A percentile compares a stretch with the other conserved stretches of the same genome.
These are phyloP conservation scores for Medicago lupulina DNA, from an alignment of 306 rosid genomes.

Conservation along the genomic window DNA sequence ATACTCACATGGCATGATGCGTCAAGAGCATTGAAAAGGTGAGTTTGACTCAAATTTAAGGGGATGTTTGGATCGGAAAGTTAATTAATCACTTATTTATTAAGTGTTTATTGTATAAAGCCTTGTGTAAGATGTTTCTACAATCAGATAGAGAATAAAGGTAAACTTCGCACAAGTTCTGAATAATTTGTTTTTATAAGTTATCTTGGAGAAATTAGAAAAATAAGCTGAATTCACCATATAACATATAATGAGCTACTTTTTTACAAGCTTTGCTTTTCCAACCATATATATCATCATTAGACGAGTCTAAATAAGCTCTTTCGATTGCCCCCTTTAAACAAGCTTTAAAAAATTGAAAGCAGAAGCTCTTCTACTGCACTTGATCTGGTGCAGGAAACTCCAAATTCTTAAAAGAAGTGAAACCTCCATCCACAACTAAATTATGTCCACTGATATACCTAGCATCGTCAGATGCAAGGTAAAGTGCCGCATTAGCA, in stretches of 20 bases:
- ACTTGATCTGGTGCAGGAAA: conserved; percentile 62
- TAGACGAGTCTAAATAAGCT: background rate
- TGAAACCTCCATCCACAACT: conserved; percentile 90
- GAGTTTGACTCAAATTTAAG: no score
- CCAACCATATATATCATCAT: background rate
- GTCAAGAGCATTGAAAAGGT: no score
- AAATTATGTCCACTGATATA: conserved; percentile 83
- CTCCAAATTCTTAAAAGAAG: conserved; percentile 69
- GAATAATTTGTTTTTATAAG: background rate
- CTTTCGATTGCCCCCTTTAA: background rate
- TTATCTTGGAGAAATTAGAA: background rate
- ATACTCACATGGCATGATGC: no score
- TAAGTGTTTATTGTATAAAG: no score
- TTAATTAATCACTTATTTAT: no score
- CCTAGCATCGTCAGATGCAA: conserved; percentile 80
- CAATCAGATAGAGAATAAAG: background rate
- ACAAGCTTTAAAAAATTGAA: background rate
- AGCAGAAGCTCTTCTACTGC: conserved; percentile 40
- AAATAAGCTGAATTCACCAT: background rate
- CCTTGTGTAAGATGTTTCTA: background rate
- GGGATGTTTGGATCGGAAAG: no score
- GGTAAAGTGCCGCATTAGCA: conserved; percentile 85
- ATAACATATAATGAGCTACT: background rate
- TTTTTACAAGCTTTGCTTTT: background rate
- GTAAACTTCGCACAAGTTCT: background rate